These are phyloP conservation scores for peach (Prunus persica) DNA, from an alignment of 306 rosid species.

Conservation along the genomic window Prunus_persica_NCBIv2 NC_034016.1:15919001-15919500, in stretches of 20 bases:
- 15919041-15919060: background rate
- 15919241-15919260: slow-evolving; percentile 58
- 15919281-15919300: slow-evolving; percentile 52
- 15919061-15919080: no score
- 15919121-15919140: background rate
- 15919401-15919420: background rate
- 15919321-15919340: slow-evolving; percentile 86
- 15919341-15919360: slow-evolving; percentile 51
- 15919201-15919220: background rate
- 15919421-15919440: background rate
- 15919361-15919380: slow-evolving; percentile 1
- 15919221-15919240: slow-evolving; percentile 15
- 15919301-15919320: slow-evolving; percentile 75
- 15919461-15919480: slow-evolving; percentile 65
- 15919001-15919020: background rate
- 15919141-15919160: background rate
- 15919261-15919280: slow-evolving; percentile 60
- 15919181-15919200: background rate
- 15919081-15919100: background rate
- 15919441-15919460: slow-evolving; percentile 47
- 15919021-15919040: background rate
- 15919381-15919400: background rate
- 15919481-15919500: slow-evolving; percentile 40
- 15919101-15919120: background rate
- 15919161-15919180: background rate